Conservation (phyloP, 345 rosid genomes). For the Dipteronia dyeriana region DNA sequence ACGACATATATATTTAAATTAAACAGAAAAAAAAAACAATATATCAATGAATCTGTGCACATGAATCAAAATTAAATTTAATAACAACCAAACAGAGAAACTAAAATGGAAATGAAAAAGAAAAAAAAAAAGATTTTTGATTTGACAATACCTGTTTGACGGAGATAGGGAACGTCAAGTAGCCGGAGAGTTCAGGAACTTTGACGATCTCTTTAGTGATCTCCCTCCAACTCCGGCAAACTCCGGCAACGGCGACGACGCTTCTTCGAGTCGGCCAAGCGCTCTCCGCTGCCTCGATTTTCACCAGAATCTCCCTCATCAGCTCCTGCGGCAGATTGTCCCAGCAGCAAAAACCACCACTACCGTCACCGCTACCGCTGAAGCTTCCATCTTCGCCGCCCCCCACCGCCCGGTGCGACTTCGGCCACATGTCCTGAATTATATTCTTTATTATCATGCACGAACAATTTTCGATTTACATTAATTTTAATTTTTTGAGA, state of each 20-base stretch:
- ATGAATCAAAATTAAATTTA: not conserved
- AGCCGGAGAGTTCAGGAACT: constrained; percentile 63
- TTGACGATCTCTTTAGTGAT: constrained; percentile 64
- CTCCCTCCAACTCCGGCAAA: constrained; percentile 74
- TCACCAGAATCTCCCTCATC: constrained; percentile 60
- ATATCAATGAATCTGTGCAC: not conserved
- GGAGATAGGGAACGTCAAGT: constrained; percentile 80
- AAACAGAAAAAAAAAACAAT: no score
- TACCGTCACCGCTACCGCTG: not conserved
- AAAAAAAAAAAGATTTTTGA: not conserved
- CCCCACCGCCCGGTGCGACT: constrained; percentile 60
- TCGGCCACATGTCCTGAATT: constrained; percentile 43
- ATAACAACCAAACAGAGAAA: not conserved
- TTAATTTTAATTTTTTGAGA: no score
- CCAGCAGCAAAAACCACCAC: constrained; percentile 53
- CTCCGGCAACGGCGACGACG: constrained; percentile 87
- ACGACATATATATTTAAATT: not conserved
- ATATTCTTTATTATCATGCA: constrained; percentile 54
- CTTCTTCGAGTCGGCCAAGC: constrained; percentile 69
- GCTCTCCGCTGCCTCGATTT: constrained; percentile 62
- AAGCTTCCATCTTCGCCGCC: constrained; percentile 15
- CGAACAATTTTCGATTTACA: not conserved
- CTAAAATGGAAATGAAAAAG: not conserved
- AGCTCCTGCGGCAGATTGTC: constrained; percentile 77
- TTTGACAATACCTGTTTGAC: constrained; percentile 63